Evolutionary conservation across 768 basidiomycete species (phyloP), one percentile per base, ranked within the genome.

Genomic region (Tricholoma matsutake): DNA sequence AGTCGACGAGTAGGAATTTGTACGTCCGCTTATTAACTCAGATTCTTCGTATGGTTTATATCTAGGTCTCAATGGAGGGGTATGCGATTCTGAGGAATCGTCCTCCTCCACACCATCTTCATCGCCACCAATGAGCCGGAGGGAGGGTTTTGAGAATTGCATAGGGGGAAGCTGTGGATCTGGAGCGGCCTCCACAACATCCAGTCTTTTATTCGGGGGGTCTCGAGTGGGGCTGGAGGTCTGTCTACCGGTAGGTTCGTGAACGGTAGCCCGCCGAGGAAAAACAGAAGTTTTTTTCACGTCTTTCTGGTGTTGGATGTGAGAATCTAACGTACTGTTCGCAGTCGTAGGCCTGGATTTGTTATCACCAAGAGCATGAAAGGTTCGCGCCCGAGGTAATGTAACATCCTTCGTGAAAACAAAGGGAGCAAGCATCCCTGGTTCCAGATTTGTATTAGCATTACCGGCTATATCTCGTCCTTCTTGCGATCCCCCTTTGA

Each of bases 221-320:
- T 59, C 61, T 29, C 31, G 49, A 45, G 35, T 16, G 18, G 59
- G 57, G 52, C 35, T 54, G 41, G 41, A 52, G 6, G 54, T 41
- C 11, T 56, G 59, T 10, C 57, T 6, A 7, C 16, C 31, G 7
- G 61, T 62, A 25, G 57, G n/a, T 5, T 59, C 57, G 6, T 63
- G 59, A 11, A 64, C 41, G 49, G 61, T 67, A 5, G 60, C 58
- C 32, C 65, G 62, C 18, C 53, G 54, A 16, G 55, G 52, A 29
- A 59, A 52, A 31, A 56, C 57, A 3, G 59, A 52, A 47, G 43
- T 57, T n/a, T 31, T 54, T 28, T 59, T 45, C 4, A 51, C 28
- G 16, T 37, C 34, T 20, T 25, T 51, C 51, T 51, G 35, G 18
- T 11, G 43, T 25, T 34, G 32, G 14, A 16, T 7, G 28, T 55